phyloP scores from a whole-genome alignment of 2,329 filamentous ascomycete species.

The Talaromyces sp. region DNA sequence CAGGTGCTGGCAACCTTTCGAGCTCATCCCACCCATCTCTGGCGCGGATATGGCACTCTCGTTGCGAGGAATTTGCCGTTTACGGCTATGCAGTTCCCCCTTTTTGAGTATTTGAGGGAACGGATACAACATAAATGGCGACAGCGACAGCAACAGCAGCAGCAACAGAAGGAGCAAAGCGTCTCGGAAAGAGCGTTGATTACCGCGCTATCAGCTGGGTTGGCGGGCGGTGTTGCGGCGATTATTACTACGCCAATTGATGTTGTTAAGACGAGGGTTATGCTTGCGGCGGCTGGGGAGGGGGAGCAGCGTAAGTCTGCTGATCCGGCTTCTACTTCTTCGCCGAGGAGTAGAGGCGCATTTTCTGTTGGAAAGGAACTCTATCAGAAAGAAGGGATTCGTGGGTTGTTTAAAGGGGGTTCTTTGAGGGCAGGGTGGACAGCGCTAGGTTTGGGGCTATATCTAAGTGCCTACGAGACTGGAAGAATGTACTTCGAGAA shows the following conservation, averaged over 20 bases:
- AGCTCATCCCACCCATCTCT: conserved; percentile 56
- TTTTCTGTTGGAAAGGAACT: conserved; percentile 65
- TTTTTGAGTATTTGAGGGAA: conserved; percentile 71
- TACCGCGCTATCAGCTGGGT: conserved; percentile 70
- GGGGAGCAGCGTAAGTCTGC: neutral
- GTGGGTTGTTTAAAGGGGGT: conserved; percentile 72
- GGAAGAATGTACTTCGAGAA: conserved; percentile 61
- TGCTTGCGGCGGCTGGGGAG: conserved; percentile 62
- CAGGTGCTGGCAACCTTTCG: conserved; percentile 59
- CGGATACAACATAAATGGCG: conserved; percentile 49
- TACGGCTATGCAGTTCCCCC: conserved; percentile 82
- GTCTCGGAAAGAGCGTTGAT: conserved; percentile 59
- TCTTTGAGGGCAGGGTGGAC: conserved; percentile 75
- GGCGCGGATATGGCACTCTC: conserved; percentile 75
- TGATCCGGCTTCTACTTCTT: neutral
- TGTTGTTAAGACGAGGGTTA: conserved; percentile 85
- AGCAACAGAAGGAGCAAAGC: conserved; percentile 25
- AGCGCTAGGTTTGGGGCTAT: conserved; percentile 76
- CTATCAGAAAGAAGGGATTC: conserved; percentile 64
- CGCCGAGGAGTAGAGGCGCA: conserved; percentile 20
- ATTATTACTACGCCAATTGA: conserved; percentile 85
- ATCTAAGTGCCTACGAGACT: conserved; percentile 82
- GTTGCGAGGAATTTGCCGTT: conserved; percentile 82
- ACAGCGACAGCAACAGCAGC: conserved; percentile 21
- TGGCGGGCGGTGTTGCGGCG: conserved; percentile 72